These are phyloP conservation scores for Neopestalotiopsis sp. DNA, from an alignment of 2,329 filamentous ascomycete species.

Conservation along the genomic window DNA sequence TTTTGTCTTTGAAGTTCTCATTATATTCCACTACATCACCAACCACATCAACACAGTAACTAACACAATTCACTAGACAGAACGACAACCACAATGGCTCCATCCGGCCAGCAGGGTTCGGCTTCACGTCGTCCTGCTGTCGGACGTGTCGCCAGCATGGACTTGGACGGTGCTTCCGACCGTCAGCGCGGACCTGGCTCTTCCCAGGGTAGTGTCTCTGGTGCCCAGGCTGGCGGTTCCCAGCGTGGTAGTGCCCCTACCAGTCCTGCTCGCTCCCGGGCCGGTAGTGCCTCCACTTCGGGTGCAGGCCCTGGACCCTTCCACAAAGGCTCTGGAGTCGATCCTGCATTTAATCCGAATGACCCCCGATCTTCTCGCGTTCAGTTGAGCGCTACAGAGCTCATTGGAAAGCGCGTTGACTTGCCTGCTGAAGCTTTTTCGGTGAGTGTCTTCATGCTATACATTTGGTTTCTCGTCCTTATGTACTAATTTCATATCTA, in stretches of 20 bases:
- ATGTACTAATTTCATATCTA: slow-evolving; percentile 28
- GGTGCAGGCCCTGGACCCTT: slow-evolving; percentile 13
- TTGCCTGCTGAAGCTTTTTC: slow-evolving; percentile 63
- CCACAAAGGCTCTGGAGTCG: slow-evolving; percentile 14
- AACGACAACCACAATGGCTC: slow-evolving; percentile 15
- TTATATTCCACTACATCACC: no score
- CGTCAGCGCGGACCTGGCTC: slow-evolving; percentile 17
- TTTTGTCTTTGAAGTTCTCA: neutral
- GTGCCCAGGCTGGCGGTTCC: slow-evolving; percentile 16
- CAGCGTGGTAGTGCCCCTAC: slow-evolving; percentile 6
- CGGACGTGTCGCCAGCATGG: slow-evolving; percentile 24
- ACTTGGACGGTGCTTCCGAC: slow-evolving; percentile 29
- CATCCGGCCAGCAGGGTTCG: slow-evolving; percentile 7
- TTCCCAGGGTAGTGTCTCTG: slow-evolving; percentile 1
- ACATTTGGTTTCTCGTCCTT: neutral
- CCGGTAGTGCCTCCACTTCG: slow-evolving; percentile 14
- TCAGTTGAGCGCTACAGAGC: slow-evolving; percentile 28
- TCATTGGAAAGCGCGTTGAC: slow-evolving; percentile 57
- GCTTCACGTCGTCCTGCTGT: slow-evolving; percentile 19
- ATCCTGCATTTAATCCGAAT: slow-evolving; percentile 36
- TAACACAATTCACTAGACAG: neutral
- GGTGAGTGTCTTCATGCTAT: slow-evolving; percentile 35
- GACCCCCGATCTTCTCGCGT: neutral
- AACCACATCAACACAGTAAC: neutral
- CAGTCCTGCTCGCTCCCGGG: slow-evolving; percentile 16